A percentile compares a stretch with the other conserved stretches of the same genome.
Evolutionary conservation across 1,139 yeast genomes (phyloP).

Genomic region (Debaryomyces robertsiae): DNA sequence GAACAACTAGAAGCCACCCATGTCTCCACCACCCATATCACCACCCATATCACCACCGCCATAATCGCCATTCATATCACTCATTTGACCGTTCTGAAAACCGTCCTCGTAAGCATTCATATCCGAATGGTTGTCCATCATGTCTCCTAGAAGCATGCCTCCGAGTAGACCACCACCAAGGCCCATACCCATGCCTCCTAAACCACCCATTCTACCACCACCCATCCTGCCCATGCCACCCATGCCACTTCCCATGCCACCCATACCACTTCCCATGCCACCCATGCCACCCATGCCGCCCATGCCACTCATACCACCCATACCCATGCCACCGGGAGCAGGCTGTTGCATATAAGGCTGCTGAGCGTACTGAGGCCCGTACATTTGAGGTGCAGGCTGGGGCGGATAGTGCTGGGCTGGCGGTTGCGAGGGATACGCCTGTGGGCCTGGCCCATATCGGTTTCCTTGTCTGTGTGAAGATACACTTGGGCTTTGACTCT

Average conservation of each 20-base stretch:
- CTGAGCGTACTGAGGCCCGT: conserved; percentile 23
- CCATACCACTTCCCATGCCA: conserved; percentile 14
- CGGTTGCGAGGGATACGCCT: conserved; percentile 18
- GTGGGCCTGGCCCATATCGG: conserved; percentile 2
- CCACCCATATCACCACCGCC: conserved; percentile 31
- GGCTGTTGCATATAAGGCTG: conserved; percentile 20
- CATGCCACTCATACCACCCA: conserved; percentile 14
- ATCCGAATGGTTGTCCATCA: conserved; percentile 35
- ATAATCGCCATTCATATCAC: conserved; percentile 31
- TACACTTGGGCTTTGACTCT: too few relatives aligned
- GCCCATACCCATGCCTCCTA: conserved; percentile 59
- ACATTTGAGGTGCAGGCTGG: conserved; percentile 15
- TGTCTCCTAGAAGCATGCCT: conserved; percentile 61
- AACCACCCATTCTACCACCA: conserved; percentile 13
- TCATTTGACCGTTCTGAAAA: conserved; percentile 22
- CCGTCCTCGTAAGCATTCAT: conserved; percentile 28
- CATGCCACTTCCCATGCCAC: conserved; percentile 15
- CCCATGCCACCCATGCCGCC: conserved; percentile 21
- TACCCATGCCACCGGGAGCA: conserved; percentile 17
- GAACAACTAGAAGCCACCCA: conserved; percentile 11
- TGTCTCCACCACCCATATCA: conserved; percentile 31
- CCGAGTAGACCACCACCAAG: conserved; percentile 83
- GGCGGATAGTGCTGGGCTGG: conserved; percentile 14
- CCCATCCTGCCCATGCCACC: conserved; percentile 28
- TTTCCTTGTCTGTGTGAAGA: background rate